phyloP scores from a whole-genome alignment of 176 grass and related monocot species.

The maize (Zea mays) region DNA sequence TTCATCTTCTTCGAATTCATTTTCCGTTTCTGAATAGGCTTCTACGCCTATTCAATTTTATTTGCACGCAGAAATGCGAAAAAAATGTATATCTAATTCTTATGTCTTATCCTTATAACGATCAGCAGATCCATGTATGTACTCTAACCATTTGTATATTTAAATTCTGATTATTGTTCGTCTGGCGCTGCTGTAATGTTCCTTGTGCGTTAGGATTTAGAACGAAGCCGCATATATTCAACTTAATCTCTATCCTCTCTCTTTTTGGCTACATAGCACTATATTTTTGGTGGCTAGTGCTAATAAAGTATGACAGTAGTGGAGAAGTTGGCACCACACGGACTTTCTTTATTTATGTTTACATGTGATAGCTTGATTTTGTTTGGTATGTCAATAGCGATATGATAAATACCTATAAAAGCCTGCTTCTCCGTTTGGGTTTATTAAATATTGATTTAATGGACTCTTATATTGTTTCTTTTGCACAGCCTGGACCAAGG shows the following conservation, averaged over 20 bases:
- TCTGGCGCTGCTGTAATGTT: neutral
- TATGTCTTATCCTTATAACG: neutral
- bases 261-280: neutral
- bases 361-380: slow-evolving; percentile 25
- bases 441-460: slow-evolving; percentile 1
- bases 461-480: neutral
- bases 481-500: slow-evolving; percentile 68
- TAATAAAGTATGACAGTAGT: slow-evolving; percentile 12
- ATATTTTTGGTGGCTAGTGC: slow-evolving; percentile 27
- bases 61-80: neutral
- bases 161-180: neutral
- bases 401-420: slow-evolving; percentile 25
- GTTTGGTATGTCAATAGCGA: neutral
- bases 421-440: neutral
- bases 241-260: slow-evolving; percentile 15
- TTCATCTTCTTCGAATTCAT: neutral
- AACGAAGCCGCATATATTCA: neutral
- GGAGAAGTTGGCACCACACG: neutral
- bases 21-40: neutral
- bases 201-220: slow-evolving; percentile 4
- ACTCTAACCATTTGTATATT: neutral
- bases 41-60: neutral
- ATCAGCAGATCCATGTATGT: neutral
- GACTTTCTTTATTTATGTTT: neutral
- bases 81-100: neutral